Evolutionary conservation across 345 rosid species (phyloP), one percentile per base, ranked within the genome.

Genomic region (Citrus hindsii): DNA sequence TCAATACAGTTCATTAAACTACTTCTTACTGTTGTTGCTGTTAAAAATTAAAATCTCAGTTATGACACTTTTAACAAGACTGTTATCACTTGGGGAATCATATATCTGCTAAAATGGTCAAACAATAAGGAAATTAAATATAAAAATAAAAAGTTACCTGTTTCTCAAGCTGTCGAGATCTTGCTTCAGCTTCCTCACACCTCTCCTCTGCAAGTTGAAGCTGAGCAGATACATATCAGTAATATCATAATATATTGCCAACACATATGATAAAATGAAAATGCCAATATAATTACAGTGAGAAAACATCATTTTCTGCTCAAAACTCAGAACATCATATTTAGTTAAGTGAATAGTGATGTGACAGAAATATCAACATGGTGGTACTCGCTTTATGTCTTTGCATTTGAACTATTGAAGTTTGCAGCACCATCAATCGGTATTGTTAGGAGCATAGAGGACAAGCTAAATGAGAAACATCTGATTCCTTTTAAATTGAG

Each of bases 161-260:
- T 83, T 92, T 90, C 89, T 95, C 98, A 78, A 93, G 95, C 85
- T 89, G 94, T 83, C 84, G 86, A 56, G 94, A 85, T 88, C 98
- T 90, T 67, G 90, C 93, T 77, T 93, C 98, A 59, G 97, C 91
- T 85, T 95, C 98, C 77, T 93, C 94, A 46, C 89, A 88, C 79
- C 87, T 91, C 82, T 90, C 97, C 83, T 93, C 98, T 79, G 95
- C 92, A 88, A 82, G 86, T 76, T 89, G 97, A 81, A 92, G 94
- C 98, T 95, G 94, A 85, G 84, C 77, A 84, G 67, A 76, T 83
- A 89, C 71, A 81, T 77, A 83, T 87, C 84, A 89, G 66, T 66
- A 32, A 66, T 66, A 66, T 66, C 69, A 21, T 21, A 70, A 79
- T 68, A 37, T 75, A 71, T 81, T 72, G 83, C 82, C 69, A 79